Evolutionary conservation across 306 rosid species (phyloP), one percentile per base, ranked within the genome.

Genomic region (Cyamopsis tetragonoloba): DNA sequence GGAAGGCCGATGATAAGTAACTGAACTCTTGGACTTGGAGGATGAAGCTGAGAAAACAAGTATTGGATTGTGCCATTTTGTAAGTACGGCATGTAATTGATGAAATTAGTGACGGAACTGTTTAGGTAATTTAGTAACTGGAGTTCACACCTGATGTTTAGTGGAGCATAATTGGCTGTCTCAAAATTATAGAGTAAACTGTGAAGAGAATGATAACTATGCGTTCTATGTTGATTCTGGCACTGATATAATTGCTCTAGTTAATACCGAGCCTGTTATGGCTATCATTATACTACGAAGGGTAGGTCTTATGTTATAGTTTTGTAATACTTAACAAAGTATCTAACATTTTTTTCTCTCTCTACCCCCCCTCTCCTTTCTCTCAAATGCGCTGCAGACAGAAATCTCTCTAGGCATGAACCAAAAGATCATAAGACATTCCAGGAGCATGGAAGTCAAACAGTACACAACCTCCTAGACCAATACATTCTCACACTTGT

Each of bases 401-500:
- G 68, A 41, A 70, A 59, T 15, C 73, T 60, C 61, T 47, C 72
- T 32, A 79, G 68, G 35, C 46, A 42, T 34, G 77, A 73, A 67
- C 60, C 60, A 27, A 68, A 64, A 58, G 81, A 75, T 43, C 73
- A 15, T n/a, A 51, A 78, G 67, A 77, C 71, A 61, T 77, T 54
- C 37, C 72, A 47, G 49, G 86, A 82, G 46, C n/a, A 53, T 44
- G 88, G 69, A 74, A 61, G 75, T 66, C 58, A 63, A 71, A 59
- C 72, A 49, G 69, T 83, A 41, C 72, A 68, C 13, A 79, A 79
- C 71, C 85, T 85, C 73, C 80, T 89, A 23, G 80, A 87, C 47
- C 75, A 83, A 59, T 92, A 84, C 79, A 76, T 68, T 65, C 31
- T 66, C 79, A 55, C 83, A 70, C 88, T 92, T 51, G 64, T 64